Percentiles rank a stretch among this genome's conserved stretches.
Conservation (phyloP, 495 filamentous ascomycete genomes). For the Apodospora peruviana region DNA sequence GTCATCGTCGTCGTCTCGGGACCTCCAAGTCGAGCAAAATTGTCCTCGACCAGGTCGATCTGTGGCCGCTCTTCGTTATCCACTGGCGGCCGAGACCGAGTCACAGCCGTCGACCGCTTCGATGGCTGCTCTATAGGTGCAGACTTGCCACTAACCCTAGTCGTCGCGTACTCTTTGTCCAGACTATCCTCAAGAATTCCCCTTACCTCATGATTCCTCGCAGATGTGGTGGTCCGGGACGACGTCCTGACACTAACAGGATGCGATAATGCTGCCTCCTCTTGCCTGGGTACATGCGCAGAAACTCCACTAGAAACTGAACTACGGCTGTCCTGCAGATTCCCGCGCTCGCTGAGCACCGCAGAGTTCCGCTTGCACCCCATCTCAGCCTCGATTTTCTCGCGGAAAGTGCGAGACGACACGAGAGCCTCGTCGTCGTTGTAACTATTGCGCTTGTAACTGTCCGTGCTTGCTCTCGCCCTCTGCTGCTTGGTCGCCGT, state of each 20-base stretch:
- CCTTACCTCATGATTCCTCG: too few species aligned
- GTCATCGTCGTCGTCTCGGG: constrained; percentile 21
- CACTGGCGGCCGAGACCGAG: too few species aligned
- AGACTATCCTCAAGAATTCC: too few species aligned
- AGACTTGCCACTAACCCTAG: too few species aligned
- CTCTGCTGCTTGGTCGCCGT: neutral
- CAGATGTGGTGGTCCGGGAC: too few species aligned
- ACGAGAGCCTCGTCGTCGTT: constrained; percentile 17
- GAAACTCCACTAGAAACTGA: constrained; percentile 19
- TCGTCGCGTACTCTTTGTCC: too few species aligned
- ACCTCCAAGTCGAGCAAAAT: constrained; percentile 32
- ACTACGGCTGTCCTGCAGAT: constrained; percentile 21
- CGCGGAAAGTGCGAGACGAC: constrained; percentile 20
- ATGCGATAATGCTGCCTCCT: too few species aligned
- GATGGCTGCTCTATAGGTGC: too few species aligned
- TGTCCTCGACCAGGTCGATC: constrained; percentile 36
- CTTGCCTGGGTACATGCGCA: too few species aligned
- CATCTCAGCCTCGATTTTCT: constrained; percentile 25
- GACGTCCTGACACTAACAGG: too few species aligned
- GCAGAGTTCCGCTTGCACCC: constrained; percentile 9
- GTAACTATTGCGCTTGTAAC: constrained; percentile 7
- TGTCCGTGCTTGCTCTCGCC: constrained; percentile 6
- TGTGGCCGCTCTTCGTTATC: constrained; percentile 18
- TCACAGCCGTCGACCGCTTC: too few species aligned
- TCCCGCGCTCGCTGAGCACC: constrained; percentile 21